Evolutionary conservation across 108 stramenopile genomes (phyloP).

Genomic region (Nitzschia sp.): DNA sequence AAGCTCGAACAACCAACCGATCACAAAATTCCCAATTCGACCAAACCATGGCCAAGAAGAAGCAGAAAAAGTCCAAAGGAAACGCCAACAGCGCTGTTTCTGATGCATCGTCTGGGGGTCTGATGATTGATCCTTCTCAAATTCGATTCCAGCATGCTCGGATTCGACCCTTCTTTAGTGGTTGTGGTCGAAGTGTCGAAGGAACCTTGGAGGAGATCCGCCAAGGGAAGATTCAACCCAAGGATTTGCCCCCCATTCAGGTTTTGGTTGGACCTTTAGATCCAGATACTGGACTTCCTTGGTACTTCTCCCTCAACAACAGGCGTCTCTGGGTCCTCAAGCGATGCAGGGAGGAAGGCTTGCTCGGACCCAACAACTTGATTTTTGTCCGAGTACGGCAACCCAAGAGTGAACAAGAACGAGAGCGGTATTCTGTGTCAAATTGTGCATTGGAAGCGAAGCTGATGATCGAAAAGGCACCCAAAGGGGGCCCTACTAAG

Average conservation of each 20-base stretch:
- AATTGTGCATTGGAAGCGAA: slow-evolving; percentile 62
- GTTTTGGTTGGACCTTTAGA: slow-evolving; percentile 65
- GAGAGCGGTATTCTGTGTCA: slow-evolving; percentile 57
- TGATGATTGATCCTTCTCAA: slow-evolving; percentile 71
- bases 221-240: slow-evolving; percentile 45
- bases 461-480: slow-evolving; percentile 22
- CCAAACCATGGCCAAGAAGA: slow-evolving; percentile 17
- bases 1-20: neutral
- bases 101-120: slow-evolving; percentile 11
- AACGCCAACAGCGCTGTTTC: neutral
- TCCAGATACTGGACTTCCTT: slow-evolving; percentile 43
- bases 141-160: slow-evolving; percentile 89
- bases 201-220: slow-evolving; percentile 80
- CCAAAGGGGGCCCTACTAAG: neutral
- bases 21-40: neutral
- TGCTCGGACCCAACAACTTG: slow-evolving; percentile 43
- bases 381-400: slow-evolving; percentile 66
- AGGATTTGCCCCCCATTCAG: slow-evolving; percentile 87
- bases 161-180: slow-evolving; percentile 85
- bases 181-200: slow-evolving; percentile 81
- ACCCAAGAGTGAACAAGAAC: slow-evolving; percentile 66
- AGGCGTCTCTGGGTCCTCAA: slow-evolving; percentile 90
- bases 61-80: slow-evolving; percentile 12
- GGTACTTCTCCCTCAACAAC: slow-evolving; percentile 93
- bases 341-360: slow-evolving; percentile 71